phyloP scores from a whole-genome alignment of 192 early-diverging fungal species.

The Mortierella claussenii region DNA sequence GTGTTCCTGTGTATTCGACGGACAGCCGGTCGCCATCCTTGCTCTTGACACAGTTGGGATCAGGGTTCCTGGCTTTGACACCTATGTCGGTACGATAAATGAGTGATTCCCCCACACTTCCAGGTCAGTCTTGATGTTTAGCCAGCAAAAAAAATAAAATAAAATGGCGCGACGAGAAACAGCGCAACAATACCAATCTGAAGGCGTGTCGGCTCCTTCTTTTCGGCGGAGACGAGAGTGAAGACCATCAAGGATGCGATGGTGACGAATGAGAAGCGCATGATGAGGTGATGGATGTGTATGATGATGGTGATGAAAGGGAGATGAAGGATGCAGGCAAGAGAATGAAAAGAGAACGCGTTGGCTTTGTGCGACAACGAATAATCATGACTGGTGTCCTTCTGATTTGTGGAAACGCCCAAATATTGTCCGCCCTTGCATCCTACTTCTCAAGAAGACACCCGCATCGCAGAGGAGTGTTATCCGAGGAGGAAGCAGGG shows the following conservation, averaged over 20 bases:
- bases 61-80: conserved; percentile 47
- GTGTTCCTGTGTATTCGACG: conserved; percentile 81
- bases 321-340: no score
- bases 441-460: no score
- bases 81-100: no score
- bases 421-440: no score
- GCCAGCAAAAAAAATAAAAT: no score
- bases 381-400: conserved; percentile 11
- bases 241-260: conserved; percentile 22
- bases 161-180: no score
- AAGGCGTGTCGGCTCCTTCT: conserved; percentile 18
- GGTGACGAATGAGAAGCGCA: conserved; percentile 36
- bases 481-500: no score
- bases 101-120: no score
- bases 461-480: no score
- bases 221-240: conserved; percentile 20
- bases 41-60: conserved; percentile 50
- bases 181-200: conserved; percentile 47
- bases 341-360: no score
- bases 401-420: conserved; percentile 14
- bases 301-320: background rate
- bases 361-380: no score
- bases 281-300: conserved; percentile 10
- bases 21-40: conserved; percentile 66
- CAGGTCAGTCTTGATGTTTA: no score